Conservation (phyloP, 2,329 filamentous ascomycete species). For the Aspergillus phoenicis region DNA sequence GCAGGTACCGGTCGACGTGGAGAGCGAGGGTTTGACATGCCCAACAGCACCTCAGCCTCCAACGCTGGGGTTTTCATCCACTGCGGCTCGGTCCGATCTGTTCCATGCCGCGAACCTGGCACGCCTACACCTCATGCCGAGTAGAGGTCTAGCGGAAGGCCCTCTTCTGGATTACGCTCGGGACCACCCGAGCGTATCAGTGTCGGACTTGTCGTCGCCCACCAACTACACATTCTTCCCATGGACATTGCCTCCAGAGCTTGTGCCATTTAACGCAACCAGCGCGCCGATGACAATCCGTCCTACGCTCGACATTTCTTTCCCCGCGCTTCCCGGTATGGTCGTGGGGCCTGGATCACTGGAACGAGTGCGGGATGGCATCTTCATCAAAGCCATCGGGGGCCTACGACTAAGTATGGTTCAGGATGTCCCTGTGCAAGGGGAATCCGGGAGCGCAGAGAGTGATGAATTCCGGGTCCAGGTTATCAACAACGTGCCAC, state of each 20-base stretch:
- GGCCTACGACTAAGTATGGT: conserved; percentile 59
- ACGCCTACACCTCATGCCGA: conserved; percentile 74
- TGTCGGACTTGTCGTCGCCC: conserved; percentile 59
- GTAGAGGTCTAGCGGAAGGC: conserved; percentile 58
- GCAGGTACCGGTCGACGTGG: conserved; percentile 10
- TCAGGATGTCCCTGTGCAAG: conserved; percentile 44
- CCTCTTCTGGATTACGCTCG: conserved; percentile 57
- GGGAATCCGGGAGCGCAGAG: conserved; percentile 16
- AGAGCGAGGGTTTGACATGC: conserved; percentile 58
- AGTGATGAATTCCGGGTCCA: conserved; percentile 61
- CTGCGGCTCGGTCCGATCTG: conserved; percentile 75
- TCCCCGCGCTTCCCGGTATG: conserved; percentile 59
- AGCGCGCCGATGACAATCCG: conserved; percentile 72
- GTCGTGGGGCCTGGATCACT: conserved; percentile 52
- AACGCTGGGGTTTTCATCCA: conserved; percentile 74
- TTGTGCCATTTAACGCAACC: conserved; percentile 76
- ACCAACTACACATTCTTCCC: conserved; percentile 86
- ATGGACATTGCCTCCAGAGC: conserved; percentile 79
- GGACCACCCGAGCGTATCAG: conserved; percentile 58
- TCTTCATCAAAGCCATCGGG: conserved; percentile 62
- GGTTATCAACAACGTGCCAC: conserved; percentile 74
- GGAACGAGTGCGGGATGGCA: conserved; percentile 61
- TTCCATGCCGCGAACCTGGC: conserved; percentile 89
- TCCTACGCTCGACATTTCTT: conserved; percentile 70
- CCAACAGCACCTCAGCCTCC: conserved; percentile 61